Base-by-base conservation (phyloP, 305 asterid species). In the Solanum hybrid region DNA sequence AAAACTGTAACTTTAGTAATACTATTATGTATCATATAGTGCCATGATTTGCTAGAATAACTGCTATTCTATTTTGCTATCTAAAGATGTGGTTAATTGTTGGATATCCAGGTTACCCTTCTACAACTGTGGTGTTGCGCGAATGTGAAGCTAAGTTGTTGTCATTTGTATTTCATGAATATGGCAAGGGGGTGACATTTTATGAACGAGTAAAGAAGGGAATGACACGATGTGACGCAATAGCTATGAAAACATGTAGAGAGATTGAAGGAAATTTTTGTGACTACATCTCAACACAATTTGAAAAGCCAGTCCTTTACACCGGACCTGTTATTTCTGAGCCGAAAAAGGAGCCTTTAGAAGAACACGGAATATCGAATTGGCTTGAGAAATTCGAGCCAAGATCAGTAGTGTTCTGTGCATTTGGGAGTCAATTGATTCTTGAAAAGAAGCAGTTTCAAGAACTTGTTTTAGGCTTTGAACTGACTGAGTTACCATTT, bases 381-480 rank as follows among this genome's bases (percentile, higher is more conserved):
- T 38, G 42, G 12, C 42, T 38, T 1, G 42, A 38, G 42, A 38
- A 38, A 38, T 38, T 38, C 3, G 1, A 38, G 0, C 42, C 12
- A 38, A 4, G 42, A 38, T 38, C 42, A 38, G 13, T 38, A 38
- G 42, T 38, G 42, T 38, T 38, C 42, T 38, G 42, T 38, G 42
- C 42, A 38, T 38, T 38, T 38, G 42, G 42, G 12, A 38, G 42
- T 4, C 42, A 38, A 38, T 0, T 37, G 42, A 38, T 38, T 38
- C 42, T 38, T 38, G 13, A 38, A 37, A 88, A 79, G 45, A 26
- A 89, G 0, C 98, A 95, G 17, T 95, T 95, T 72, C 95, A 95
- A 56, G 94, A 95, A 56, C 76, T 95, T 14, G 93, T 93, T 12
- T 26, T 95, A 37, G 96, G 98, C 4, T 88, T 38, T 38, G 42